These are phyloP conservation scores for Cardamine chenopodiifolia DNA, from an alignment of 345 rosid species.

Conservation along the genomic window DNA sequence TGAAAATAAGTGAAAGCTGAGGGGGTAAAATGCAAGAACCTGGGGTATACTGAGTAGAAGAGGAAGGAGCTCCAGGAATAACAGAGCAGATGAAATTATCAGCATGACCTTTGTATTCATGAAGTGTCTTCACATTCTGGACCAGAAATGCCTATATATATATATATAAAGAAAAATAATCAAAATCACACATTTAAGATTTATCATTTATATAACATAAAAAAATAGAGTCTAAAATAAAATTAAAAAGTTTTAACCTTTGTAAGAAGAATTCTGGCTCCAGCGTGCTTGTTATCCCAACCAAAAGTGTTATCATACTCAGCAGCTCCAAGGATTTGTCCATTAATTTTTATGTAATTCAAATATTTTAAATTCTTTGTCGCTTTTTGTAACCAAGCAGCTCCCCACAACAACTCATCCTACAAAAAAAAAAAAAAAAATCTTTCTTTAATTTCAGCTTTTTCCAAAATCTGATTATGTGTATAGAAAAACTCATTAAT, in stretches of 20 bases:
- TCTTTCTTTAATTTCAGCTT: not conserved
- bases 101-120: conserved; percentile 93
- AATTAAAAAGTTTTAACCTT: conserved; percentile 45
- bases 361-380: conserved; percentile 68
- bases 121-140: conserved; percentile 70
- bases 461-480: not conserved
- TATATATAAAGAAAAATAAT: not conserved
- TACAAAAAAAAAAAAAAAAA: not conserved
- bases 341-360: conserved; percentile 74
- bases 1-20: conserved; percentile 9
- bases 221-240: not conserved
- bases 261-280: conserved; percentile 88
- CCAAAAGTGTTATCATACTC: conserved; percentile 86
- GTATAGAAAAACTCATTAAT: not conserved
- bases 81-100: conserved; percentile 94
- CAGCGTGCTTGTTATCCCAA: conserved; percentile 97
- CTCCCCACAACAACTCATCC: conserved; percentile 98
- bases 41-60: conserved; percentile 82
- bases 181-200: not conserved
- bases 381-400: conserved; percentile 95
- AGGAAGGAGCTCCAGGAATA: conserved; percentile 82
- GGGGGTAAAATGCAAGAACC: conserved; percentile 49
- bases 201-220: too few relatives aligned
- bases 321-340: conserved; percentile 81
- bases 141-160: conserved; percentile 69